Evolutionary conservation across 495 filamentous ascomycete genomes (phyloP).

Genomic region (Endocarpon pusillum): DNA sequence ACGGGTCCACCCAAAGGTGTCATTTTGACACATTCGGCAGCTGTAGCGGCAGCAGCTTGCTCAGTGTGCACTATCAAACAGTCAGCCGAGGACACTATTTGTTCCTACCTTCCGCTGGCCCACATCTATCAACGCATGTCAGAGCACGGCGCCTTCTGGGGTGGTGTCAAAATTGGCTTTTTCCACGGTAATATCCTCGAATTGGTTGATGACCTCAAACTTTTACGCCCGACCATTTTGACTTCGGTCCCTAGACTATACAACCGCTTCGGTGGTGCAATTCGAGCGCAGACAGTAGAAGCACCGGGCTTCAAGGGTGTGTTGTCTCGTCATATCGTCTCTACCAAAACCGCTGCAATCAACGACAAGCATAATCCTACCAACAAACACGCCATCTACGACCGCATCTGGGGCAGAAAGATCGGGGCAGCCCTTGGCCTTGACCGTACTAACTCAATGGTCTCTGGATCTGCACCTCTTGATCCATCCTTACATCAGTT

Average conservation of each 20-base stretch:
- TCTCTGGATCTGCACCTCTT: slow-evolving; percentile 80
- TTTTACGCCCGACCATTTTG: slow-evolving; percentile 66
- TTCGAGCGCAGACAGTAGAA: slow-evolving; percentile 62
- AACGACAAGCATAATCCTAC: slow-evolving; percentile 50
- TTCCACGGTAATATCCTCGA: slow-evolving; percentile 86
- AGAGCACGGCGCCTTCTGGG: slow-evolving; percentile 59
- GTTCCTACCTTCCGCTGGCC: slow-evolving; percentile 85
- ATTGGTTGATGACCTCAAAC: slow-evolving; percentile 81
- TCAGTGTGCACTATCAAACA: slow-evolving; percentile 35
- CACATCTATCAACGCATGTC: slow-evolving; percentile 81
- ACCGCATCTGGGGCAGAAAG: slow-evolving; percentile 86
- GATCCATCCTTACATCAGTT: slow-evolving; percentile 79
- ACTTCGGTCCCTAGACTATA: slow-evolving; percentile 82
- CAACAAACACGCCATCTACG: slow-evolving; percentile 73
- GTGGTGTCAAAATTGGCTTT: slow-evolving; percentile 68
- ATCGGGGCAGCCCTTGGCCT: slow-evolving; percentile 67
- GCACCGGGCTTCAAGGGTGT: slow-evolving; percentile 67
- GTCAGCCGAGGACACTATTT: slow-evolving; percentile 36
- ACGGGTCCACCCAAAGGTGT: slow-evolving; percentile 93
- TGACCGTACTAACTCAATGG: slow-evolving; percentile 53
- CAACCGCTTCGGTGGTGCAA: slow-evolving; percentile 73
- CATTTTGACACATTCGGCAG: slow-evolving; percentile 64
- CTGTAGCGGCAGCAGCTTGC: slow-evolving; percentile 51
- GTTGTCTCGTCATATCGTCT: slow-evolving; percentile 61
- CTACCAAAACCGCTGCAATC: slow-evolving; percentile 64